Conservation (phyloP, 2,329 filamentous ascomycete species). For the Hypoxylon sp. region DNA sequence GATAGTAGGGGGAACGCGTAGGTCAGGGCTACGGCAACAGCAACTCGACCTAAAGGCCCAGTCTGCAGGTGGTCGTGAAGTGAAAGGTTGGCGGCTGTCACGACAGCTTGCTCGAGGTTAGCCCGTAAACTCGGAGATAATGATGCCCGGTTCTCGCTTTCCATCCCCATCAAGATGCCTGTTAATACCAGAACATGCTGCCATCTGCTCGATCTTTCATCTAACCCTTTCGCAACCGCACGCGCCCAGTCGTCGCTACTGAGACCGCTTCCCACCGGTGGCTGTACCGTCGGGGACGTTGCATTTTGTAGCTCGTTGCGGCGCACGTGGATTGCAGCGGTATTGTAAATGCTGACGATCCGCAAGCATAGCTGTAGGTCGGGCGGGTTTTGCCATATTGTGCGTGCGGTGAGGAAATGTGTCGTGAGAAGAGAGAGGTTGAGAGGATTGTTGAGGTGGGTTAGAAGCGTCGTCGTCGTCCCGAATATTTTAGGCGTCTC, state of each 20-base stretch:
- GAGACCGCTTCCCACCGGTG: conserved; percentile 57
- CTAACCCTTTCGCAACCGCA: conserved; percentile 67
- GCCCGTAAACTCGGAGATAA: conserved; percentile 72
- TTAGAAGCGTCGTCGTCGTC: conserved; percentile 75
- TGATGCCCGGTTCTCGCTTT: conserved; percentile 70
- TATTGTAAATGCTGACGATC: conserved; percentile 78
- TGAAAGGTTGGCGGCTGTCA: conserved; percentile 81
- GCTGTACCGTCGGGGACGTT: conserved; percentile 44
- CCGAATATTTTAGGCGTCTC: conserved; percentile 70
- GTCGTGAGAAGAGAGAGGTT: conserved; percentile 80
- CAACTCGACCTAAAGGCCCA: conserved; percentile 57
- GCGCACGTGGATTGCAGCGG: conserved; percentile 68
- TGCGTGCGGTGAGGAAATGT: conserved; percentile 77
- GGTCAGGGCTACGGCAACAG: conserved; percentile 78
- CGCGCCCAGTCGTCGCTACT: conserved; percentile 66
- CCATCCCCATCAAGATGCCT: conserved; percentile 82
- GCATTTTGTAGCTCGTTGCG: conserved; percentile 60
- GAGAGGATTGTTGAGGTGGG: conserved; percentile 77
- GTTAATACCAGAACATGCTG: conserved; percentile 85
- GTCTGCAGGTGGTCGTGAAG: conserved; percentile 62
- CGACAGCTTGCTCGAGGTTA: conserved; percentile 78
- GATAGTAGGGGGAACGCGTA: conserved; percentile 81
- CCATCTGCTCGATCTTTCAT: conserved; percentile 75
- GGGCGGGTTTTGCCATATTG: conserved; percentile 74
- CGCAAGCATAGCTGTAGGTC: conserved; percentile 72